A percentile compares a stretch with the other conserved stretches of the same genome.
These are phyloP conservation scores for Phialemoniopsis sp. DNA, from an alignment of 2,329 filamentous ascomycete genomes.

Conservation along the genomic window DNA sequence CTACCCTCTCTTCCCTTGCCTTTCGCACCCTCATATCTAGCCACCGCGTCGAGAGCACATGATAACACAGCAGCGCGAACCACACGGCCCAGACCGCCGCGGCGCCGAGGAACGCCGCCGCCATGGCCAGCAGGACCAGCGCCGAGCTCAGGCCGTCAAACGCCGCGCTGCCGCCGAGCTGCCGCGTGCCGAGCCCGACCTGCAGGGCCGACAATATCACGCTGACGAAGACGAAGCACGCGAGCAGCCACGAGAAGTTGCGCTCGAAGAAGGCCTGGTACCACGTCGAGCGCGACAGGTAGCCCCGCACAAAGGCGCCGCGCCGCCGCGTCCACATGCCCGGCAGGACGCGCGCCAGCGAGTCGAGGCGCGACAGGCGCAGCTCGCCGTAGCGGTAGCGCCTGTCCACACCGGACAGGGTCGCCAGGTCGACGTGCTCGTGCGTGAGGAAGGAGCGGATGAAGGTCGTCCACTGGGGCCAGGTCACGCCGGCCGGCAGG, in stretches of 20 bases:
- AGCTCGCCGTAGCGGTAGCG: constrained; percentile 5
- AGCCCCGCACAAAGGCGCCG: constrained; percentile 19
- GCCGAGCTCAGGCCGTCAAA: constrained; percentile 17
- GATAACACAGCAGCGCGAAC: not conserved
- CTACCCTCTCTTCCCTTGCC: too few relatives aligned
- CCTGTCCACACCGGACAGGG: not conserved
- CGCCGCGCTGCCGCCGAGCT: constrained; percentile 3
- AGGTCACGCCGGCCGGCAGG: constrained; percentile 1
- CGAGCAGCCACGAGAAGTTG: constrained; percentile 28
- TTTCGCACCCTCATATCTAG: not conserved
- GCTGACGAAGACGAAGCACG: constrained; percentile 11
- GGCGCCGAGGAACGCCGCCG: not conserved
- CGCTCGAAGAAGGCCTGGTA: constrained; percentile 28
- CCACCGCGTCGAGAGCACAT: not conserved
- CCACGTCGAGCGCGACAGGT: constrained; percentile 20
- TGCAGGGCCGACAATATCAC: constrained; percentile 30
- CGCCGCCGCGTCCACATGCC: constrained; percentile 15
- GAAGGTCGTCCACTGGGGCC: not conserved
- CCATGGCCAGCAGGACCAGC: not conserved
- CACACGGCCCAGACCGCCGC: not conserved
- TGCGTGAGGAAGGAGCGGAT: not conserved
- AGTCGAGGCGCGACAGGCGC: constrained; percentile 2
- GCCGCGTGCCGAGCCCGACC: constrained; percentile 21
- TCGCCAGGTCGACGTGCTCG: not conserved
- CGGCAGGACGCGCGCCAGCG: constrained; percentile 9